Base-by-base conservation (phyloP, 345 rosid species). In the Cardamine resedifolia region DNA sequence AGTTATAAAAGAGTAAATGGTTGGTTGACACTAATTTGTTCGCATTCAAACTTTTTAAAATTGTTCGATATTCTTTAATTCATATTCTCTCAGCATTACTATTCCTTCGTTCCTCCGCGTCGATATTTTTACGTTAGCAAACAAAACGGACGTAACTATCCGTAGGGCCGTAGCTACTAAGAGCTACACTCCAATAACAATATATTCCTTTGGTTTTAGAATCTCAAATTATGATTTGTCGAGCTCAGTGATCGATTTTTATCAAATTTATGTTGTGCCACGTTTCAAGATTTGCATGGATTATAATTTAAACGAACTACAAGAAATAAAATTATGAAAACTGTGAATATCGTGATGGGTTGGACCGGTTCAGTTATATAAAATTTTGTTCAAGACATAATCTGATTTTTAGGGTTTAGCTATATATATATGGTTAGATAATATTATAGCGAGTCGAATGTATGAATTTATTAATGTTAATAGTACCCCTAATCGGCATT, bases 81-180 rank as follows among this genome's bases (percentile, higher is more conserved):
- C 18, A 34, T 5, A 73, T 66, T 47, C 65, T 66, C 72, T 58
- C 66, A n/a, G n/a, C 72, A 50, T 59, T 21, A 58, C 52, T n/a
- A n/a, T n/a, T 38, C 23, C 59, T 73, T 68, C 78, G 73, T 60
- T 75, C 78, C 62, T 68, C 73, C 73, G 78, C 78, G 78, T 75
- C 78, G 47, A 48, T 74, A 28, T 18, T 39, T 66, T 50, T 26
- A 58, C 62, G 68, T 74, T 74, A 74, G 68, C 78, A 74, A 74
- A 74, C 78, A 58, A 74, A 74, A 74, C 55, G 12, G 61, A 66
- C 68, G 78, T 66, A 66, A 59, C 78, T 50, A 49, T 74, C 78
- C 47, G 27, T 39, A 49, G 73, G 56, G 56, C 78, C 67, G 53
- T 58, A 58, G 31, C 60, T 23, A 23, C 24, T 23, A 23, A n/a